Base-by-base conservation (phyloP, 2,329 filamentous ascomycete genomes). In the Nigrospora sphaerica region DNA sequence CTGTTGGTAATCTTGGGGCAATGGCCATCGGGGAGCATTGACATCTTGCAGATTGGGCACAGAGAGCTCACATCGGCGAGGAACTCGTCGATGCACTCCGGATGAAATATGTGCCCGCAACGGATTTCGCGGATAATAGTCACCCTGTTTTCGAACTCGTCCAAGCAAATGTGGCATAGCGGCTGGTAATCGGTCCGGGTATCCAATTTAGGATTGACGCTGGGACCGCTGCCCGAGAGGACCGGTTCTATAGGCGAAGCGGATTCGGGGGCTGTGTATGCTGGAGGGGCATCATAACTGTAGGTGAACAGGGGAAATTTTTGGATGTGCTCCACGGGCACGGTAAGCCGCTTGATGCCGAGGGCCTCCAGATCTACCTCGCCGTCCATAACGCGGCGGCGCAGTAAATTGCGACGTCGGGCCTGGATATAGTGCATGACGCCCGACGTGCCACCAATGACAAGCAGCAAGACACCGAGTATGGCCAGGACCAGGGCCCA, bases 21-120 rank as follows among this genome's bases (percentile, higher is more conserved):
- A 57, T 80, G 80, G 0, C 88, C 69, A 55, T 62, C 57, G 7
- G 91, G 90, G 1, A 96, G 68, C 57, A 91, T 88, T 42, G 80
- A 87, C 50, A 84, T 80, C 63, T 95, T 96, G 72, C 93, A 98
- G 56, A 95, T 73, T 1, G 93, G 92, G 59, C 93, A 98, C 2
- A 96, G 74, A 16, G 88, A 95, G 60, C 87, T 95, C 60, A 85
- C 85, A 46, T 82, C 75, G 38, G 77, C 74, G 12, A 97, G 72
- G 57, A 93, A 95, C 18, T 83, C 78, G 59, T 97, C 91, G 52
- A 97, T 91, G 59, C 93, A 98, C 53, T 87, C 85, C 0, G 88
- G 85, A 54, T 98, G 92, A 65, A 91, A 98, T 47, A 97, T 92
- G 62, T 98, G 93, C 1, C 86, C 83, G 57, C 93, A 98, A 0